Conservation (phyloP, 2,329 filamentous ascomycete species). For the Pezicula carpinea region DNA sequence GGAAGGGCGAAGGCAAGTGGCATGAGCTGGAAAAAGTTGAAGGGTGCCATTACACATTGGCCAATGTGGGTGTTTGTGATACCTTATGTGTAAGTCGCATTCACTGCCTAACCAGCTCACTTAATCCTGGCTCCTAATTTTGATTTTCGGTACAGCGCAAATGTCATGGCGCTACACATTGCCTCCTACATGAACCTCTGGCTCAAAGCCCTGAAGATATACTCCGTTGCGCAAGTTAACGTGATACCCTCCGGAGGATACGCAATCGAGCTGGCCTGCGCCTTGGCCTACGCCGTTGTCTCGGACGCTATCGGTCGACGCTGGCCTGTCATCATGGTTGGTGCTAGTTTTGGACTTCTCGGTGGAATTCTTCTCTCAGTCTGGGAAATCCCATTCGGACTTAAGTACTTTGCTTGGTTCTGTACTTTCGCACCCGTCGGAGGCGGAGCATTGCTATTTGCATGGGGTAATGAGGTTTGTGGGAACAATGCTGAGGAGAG, state of each 20-base stretch:
- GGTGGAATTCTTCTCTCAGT: background rate
- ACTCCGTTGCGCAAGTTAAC: background rate
- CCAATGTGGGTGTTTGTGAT: too few relatives aligned
- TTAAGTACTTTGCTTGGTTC: background rate
- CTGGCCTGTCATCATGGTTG: background rate
- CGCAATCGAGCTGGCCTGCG: background rate
- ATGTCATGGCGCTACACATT: background rate
- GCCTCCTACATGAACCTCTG: background rate
- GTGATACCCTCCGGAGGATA: slow-evolving; percentile 1
- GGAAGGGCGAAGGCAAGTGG: background rate
- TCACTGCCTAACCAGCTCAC: background rate
- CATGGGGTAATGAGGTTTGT: background rate
- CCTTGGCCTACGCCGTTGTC: background rate
- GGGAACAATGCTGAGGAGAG: background rate
- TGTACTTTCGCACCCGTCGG: background rate
- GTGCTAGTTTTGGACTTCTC: background rate
- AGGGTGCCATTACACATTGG: too few relatives aligned
- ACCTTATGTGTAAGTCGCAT: too few relatives aligned
- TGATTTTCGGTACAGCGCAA: background rate
- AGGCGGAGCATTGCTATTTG: background rate
- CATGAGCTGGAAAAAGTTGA: background rate
- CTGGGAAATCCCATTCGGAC: background rate
- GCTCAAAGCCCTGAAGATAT: background rate
- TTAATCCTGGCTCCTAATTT: background rate
- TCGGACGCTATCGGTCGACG: background rate